Percentiles rank a stretch among this genome's conserved stretches.
Evolutionary conservation across 352 stramenopile genomes (phyloP).

Genomic region (Globisporangium sylvaticum): DNA sequence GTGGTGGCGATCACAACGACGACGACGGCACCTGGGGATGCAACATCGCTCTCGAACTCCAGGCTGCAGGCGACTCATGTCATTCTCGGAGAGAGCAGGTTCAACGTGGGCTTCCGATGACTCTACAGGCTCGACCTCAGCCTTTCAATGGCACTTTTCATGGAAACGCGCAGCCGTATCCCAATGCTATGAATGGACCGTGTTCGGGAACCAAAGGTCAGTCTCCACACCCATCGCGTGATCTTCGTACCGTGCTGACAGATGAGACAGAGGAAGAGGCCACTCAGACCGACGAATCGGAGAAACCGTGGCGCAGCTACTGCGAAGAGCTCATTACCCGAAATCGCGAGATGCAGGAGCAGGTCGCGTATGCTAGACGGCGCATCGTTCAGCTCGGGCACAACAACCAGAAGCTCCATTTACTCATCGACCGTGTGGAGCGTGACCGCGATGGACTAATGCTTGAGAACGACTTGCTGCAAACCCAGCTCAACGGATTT

Average conservation of each 20-base stretch:
- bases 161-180: neutral
- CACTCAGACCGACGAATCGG: slow-evolving; percentile 15
- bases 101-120: neutral
- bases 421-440: slow-evolving; percentile 81
- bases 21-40: slow-evolving; percentile 27
- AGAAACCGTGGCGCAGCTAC: slow-evolving; percentile 65
- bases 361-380: slow-evolving; percentile 54
- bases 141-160: neutral
- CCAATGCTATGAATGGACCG: neutral
- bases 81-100: neutral
- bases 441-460: slow-evolving; percentile 76
- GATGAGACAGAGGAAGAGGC: neutral
- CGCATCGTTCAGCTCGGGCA: slow-evolving; percentile 67
- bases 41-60: slow-evolving; percentile 25
- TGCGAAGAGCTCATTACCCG: slow-evolving; percentile 68
- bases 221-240: neutral
- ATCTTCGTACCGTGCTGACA: neutral
- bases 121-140: neutral
- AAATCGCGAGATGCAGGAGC: slow-evolving; percentile 76
- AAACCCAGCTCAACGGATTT: slow-evolving; percentile 66
- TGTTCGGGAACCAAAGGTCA: neutral
- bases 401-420: slow-evolving; percentile 81
- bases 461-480: slow-evolving; percentile 80
- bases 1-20: neutral
- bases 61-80: slow-evolving; percentile 15